Evolutionary conservation across 2,329 filamentous ascomycete species (phyloP), one percentile per base, ranked within the genome.

Genomic region (Zymoseptoria ardabiliae): DNA sequence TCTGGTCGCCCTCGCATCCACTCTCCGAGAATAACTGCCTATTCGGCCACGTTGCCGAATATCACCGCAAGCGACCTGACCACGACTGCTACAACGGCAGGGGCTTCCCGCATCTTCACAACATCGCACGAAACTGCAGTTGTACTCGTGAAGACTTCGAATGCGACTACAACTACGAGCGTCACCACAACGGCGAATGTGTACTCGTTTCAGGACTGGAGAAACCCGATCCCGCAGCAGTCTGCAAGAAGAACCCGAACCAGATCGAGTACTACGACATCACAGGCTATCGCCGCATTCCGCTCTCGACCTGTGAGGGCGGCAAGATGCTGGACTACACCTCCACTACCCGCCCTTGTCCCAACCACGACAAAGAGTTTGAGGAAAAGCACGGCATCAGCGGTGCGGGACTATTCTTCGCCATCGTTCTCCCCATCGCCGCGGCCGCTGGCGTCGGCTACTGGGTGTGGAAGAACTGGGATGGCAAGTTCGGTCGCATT

Each of bases 81-180:
- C 80, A 81, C 20, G 77, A 87, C 53, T 99, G 94, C 78, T 96
- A 86, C 79, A 97, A 96, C 69, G 86, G 88, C 55, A 82, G 83
- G 72, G 83, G 82, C 52, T 58, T 65, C 48, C 70, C 76, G 22
- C 84, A 86, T 64, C 79, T 93, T 23, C 87, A 92, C 74, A 82
- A 82, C 65, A 86, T 90, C 65, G 77, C 77, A 19, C 77, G 82
- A 64, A 91, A 95, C 73, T 99, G 94, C 79, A 81, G 83, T 60
- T 99, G 94, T 76, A 89, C 85, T 8, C 82, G 91, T 56, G 82
- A 85, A 60, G 94, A 99, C 75, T 99, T 87, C 72, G 94, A 99
- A 81, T 99, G 94, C 76, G 93, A 95, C 72, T 99, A 91, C 81
- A 99, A 99, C 75, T 99, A 85, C 74, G 87, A 97, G 72, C 84